Evolutionary conservation across 192 early-diverging fungal genomes (phyloP).

Genomic region (Mortierella claussenii): DNA sequence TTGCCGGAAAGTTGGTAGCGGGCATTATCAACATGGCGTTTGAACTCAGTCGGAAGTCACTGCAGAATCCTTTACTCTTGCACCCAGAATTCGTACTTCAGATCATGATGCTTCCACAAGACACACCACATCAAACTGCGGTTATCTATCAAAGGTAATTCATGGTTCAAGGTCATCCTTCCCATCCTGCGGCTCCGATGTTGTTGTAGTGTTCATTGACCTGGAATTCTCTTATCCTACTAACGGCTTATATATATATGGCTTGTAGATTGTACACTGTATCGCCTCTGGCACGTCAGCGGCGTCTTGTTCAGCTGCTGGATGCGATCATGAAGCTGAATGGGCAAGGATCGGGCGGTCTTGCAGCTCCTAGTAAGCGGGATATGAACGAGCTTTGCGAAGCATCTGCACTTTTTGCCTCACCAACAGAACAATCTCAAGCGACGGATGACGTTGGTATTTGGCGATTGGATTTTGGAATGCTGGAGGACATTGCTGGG

Average conservation of each 20-base stretch:
- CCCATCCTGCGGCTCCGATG: too few relatives aligned
- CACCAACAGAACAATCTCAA: not conserved
- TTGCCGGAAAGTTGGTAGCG: not conserved
- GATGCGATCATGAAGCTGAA: constrained; percentile 23
- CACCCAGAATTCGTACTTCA: constrained; percentile 12
- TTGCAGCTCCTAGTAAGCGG: too few relatives aligned
- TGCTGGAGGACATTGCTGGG: constrained; percentile 19
- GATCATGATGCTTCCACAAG: not conserved
- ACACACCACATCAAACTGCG: too few relatives aligned
- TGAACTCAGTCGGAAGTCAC: too few relatives aligned
- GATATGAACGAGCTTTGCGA: too few relatives aligned
- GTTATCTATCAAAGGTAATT: too few relatives aligned
- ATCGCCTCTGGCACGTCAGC: constrained; percentile 14
- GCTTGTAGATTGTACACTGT: constrained; percentile 12
- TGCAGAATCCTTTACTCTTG: not conserved
- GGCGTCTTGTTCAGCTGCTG: not conserved
- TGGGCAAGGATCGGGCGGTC: not conserved
- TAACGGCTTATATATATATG: too few relatives aligned
- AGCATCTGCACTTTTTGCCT: not conserved
- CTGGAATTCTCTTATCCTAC: too few relatives aligned
- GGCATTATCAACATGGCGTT: constrained; percentile 7
- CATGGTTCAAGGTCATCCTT: too few relatives aligned
- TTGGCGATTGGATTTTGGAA: not conserved
- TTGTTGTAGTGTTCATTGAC: too few relatives aligned
- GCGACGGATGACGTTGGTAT: not conserved